A percentile compares a stretch with the other conserved stretches of the same genome.
Conservation (phyloP, 1,284 basidiomycete genomes). For the Cryptococcus jaspeensis region DNA sequence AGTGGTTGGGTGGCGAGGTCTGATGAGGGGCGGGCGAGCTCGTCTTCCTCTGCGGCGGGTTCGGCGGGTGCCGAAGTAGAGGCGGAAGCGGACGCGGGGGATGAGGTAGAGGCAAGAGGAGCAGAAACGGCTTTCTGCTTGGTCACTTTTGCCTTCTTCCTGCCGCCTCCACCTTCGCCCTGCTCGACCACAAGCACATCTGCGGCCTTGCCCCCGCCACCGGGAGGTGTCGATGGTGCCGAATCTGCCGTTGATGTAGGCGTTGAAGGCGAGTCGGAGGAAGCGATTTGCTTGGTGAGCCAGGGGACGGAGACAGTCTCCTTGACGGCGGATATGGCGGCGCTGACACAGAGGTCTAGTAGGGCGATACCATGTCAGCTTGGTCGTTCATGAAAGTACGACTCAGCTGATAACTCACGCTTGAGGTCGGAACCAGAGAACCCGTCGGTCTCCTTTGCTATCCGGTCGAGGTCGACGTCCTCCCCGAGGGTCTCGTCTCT, state of each 20-base stretch:
- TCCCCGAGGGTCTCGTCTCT: constrained; percentile 68
- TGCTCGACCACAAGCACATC: constrained; percentile 11
- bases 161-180: constrained; percentile 6
- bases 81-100: too few species aligned
- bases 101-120: too few species aligned
- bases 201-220: constrained; percentile 4
- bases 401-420: constrained; percentile 62
- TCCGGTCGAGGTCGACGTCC: constrained; percentile 64
- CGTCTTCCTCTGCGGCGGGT: not conserved
- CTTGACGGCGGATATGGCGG: constrained; percentile 83
- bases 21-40: not conserved
- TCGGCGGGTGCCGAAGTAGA: too few species aligned
- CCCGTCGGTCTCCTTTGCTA: constrained; percentile 74
- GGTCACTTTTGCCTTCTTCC: constrained; percentile 13
- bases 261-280: not conserved
- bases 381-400: not conserved
- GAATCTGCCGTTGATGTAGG: constrained; percentile 1
- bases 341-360: constrained; percentile 81
- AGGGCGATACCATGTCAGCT: constrained; percentile 7
- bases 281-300: constrained; percentile 32
- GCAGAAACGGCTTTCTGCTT: constrained; percentile 3
- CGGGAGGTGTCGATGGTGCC: not conserved
- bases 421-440: constrained; percentile 94
- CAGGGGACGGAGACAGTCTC: constrained; percentile 77
- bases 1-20: too few species aligned